Evolutionary conservation across 768 basidiomycete genomes (phyloP).

Genomic region (Termitomyces sp.): DNA sequence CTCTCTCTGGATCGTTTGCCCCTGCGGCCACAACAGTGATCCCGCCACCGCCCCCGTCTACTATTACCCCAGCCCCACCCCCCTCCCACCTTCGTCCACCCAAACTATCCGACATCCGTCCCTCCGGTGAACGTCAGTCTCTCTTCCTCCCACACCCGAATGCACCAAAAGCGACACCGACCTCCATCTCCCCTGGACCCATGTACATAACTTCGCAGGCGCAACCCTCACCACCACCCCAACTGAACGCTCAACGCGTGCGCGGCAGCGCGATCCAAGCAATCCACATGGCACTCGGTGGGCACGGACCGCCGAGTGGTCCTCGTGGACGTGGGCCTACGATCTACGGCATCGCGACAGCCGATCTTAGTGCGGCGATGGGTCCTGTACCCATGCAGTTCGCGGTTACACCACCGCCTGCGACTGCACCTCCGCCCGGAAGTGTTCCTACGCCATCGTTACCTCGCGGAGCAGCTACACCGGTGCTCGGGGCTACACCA

Average conservation of each 20-base stretch:
- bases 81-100: constrained; percentile 18
- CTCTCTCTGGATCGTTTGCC: background rate
- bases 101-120: constrained; percentile 26
- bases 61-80: constrained; percentile 6
- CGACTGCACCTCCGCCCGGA: constrained; percentile 15
- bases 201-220: constrained; percentile 31
- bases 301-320: background rate
- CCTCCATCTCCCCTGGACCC: constrained; percentile 42
- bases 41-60: constrained; percentile 11
- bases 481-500: background rate
- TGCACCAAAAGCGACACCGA: constrained; percentile 37
- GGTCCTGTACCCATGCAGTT: constrained; percentile 65
- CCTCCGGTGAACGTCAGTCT: constrained; percentile 30
- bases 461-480: background rate
- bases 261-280: constrained; percentile 17
- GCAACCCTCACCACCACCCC: constrained; percentile 12
- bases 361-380: constrained; percentile 44
- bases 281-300: constrained; percentile 26
- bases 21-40: background rate
- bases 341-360: constrained; percentile 55
- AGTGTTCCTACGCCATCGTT: constrained; percentile 2
- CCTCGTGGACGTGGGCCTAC: constrained; percentile 37
- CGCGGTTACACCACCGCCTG: constrained; percentile 45
- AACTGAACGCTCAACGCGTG: constrained; percentile 5
- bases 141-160: constrained; percentile 45